Evolutionary conservation across 2,329 filamentous ascomycete species (phyloP).

Genomic region (Cladobotryum mycophilum): DNA sequence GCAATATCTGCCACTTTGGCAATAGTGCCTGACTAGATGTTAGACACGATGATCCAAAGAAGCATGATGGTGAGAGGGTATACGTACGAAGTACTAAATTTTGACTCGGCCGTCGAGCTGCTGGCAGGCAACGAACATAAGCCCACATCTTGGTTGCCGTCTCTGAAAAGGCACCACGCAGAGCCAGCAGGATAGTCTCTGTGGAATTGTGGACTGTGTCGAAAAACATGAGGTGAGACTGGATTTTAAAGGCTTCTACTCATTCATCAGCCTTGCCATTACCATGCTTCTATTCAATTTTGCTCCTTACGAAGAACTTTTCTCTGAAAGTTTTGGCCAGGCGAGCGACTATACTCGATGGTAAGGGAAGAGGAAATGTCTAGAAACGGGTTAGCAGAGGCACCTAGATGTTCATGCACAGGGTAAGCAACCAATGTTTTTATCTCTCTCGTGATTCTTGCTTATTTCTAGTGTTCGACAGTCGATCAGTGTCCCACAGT

Average conservation of each 20-base stretch:
- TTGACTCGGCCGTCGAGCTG: constrained; percentile 47
- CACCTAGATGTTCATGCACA: too few species aligned
- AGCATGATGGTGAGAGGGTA: background rate
- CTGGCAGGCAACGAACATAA: constrained; percentile 53
- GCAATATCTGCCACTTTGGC: constrained; percentile 59
- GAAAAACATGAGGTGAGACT: constrained; percentile 77
- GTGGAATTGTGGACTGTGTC: constrained; percentile 72
- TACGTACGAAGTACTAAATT: constrained; percentile 58
- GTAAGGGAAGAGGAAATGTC: constrained; percentile 65
- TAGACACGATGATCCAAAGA: background rate
- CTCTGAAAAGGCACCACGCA: constrained; percentile 69
- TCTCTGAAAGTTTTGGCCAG: constrained; percentile 72
- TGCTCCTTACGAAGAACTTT: constrained; percentile 64
- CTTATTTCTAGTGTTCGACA: constrained; percentile 66
- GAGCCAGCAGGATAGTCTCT: constrained; percentile 62
- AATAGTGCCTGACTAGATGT: constrained; percentile 48
- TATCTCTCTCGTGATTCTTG: constrained; percentile 56
- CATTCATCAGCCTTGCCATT: constrained; percentile 17
- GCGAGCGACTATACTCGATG: constrained; percentile 64
- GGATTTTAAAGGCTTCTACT: constrained; percentile 70
- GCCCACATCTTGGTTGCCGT: constrained; percentile 70
- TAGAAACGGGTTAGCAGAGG: constrained; percentile 7
- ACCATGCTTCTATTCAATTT: background rate
- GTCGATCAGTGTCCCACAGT: constrained; percentile 78
- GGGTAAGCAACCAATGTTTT: constrained; percentile 37